Evolutionary conservation across 176 grass and related monocot genomes (phyloP), one percentile per base, ranked within the genome.

Genomic region (Triticum dicoccoides): DNA sequence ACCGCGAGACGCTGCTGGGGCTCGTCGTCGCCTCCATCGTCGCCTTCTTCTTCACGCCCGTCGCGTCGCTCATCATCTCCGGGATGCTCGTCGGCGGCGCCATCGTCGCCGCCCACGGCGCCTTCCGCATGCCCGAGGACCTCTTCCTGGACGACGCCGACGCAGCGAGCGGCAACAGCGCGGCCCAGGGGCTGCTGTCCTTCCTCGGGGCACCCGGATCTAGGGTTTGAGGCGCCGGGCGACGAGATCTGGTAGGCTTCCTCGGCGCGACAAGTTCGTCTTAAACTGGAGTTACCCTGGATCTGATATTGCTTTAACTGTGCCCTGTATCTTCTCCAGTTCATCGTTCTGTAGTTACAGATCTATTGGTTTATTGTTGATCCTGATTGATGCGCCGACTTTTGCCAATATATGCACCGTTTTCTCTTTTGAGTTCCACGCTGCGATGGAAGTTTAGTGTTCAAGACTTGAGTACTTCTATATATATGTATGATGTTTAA

Each of bases 31-130:
- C 89, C 0, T 92, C 94, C 41, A 77, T 96, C 76, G 86, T 97
- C 45, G 89, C 86, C 14, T 88, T 94, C 45, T 94, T 94, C 87
- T 90, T 99, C 72, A 96, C 97, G 11, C 92, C 94, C 49, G 94
- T 99, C 64, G 94, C 90, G 24, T 96, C 92, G 27, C 88, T 99
- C 87, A 92, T 99, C 77, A 93, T 94, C 86, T 99, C 94, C 64
- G 94, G 94, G 2, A 32, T 99, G 65, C n/a, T 99, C 80, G 89
- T 94, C 66, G 92, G 94, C 21, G 85, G 86, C 2, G 90, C 92
- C 59, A 51, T 93, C 73, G 90, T 99, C 80, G 88, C 86, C 25
- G 89, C 89, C 45, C 97, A 99, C 79, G 97, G 97, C 29, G 97
- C 94, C 0, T 87, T 88, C 80, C 90, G 92, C 37, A 80, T 96